Percentiles rank a stretch among this genome's conserved stretches.
Conservation (phyloP, 768 basidiomycete species). For the Serendipita vermifera region DNA sequence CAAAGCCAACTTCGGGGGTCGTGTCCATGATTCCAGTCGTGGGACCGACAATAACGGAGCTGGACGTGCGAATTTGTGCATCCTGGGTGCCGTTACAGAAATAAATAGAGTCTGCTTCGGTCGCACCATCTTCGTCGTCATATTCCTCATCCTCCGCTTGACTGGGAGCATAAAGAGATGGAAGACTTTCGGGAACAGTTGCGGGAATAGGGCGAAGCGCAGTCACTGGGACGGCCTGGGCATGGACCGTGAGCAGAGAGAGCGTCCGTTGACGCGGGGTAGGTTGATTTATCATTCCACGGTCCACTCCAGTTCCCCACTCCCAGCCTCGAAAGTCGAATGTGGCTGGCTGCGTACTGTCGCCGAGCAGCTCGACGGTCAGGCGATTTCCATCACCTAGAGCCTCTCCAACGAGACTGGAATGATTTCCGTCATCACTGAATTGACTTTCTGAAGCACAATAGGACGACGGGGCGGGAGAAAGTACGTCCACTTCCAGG, state of each 20-base stretch:
- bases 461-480: too few relatives aligned
- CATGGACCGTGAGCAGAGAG: neutral
- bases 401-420: too few relatives aligned
- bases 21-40: neutral
- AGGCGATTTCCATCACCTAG: too few relatives aligned
- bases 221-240: too few relatives aligned
- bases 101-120: neutral
- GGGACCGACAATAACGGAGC: too few relatives aligned
- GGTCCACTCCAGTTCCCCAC: neutral
- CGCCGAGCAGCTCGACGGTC: too few relatives aligned
- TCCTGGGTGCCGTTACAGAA: neutral
- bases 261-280: neutral
- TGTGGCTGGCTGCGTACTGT: neutral
- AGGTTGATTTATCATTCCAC: too few relatives aligned
- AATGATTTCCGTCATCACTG: too few relatives aligned
- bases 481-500: too few relatives aligned
- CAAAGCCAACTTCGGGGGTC: neutral
- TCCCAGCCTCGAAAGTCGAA: neutral
- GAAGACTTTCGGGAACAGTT: neutral
- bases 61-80: neutral
- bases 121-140: neutral
- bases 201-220: neutral
- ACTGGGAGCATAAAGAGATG: neutral
- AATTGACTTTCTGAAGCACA: too few relatives aligned
- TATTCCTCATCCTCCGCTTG: neutral